Evolutionary conservation across 345 rosid species (phyloP), one percentile per base, ranked within the genome.

Genomic region (Bretschneidera sinensis): DNA sequence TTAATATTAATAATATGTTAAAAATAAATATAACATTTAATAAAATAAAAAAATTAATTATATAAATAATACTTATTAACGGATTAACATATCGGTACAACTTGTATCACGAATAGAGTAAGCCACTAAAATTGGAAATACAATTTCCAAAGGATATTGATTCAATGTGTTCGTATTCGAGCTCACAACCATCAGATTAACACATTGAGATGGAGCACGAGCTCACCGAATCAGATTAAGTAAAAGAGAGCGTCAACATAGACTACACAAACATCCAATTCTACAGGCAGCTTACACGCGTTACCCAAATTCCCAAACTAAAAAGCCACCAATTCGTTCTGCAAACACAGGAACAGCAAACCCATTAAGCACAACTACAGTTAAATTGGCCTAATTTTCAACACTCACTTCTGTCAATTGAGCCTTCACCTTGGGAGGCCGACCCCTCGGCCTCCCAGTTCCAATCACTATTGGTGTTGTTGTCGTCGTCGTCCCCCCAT

Each of bases 371-470:
- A 51, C 56, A 54, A 43, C 48, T 34, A 47, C 21, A 52, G 43
- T 28, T 19, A 45, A 55, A 47, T 18, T 19, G 7, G 19, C 17
- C 9, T 60, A 64, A 6, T 61, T 20, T 57, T 49, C 54, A 69
- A 71, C 66, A 70, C 72, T 67, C 54, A 71, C 51, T 73, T 77
- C 78, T 50, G 70, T 57, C 51, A 70, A 43, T 19, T 68, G 48
- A 55, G 55, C 51, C 69, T 75, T 78, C 59, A 68, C 79, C 78
- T 81, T 81, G 9, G 78, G 83, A 10, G 83, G 86, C 50, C 83
- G 75, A 10, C 86, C 86, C 48, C 83, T 57, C 6, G 74, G 71
- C 62, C 79, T 45, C 54, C 49, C 60, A 0, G 62, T n/a, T 49
- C 59, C 50, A 0, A 20, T 19, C 50, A 35, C 25, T 52, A 69